Percentiles rank a stretch among this genome's conserved stretches.
Evolutionary conservation across 495 filamentous ascomycete genomes (phyloP).

Genomic region (Chaetomium cochliodes): DNA sequence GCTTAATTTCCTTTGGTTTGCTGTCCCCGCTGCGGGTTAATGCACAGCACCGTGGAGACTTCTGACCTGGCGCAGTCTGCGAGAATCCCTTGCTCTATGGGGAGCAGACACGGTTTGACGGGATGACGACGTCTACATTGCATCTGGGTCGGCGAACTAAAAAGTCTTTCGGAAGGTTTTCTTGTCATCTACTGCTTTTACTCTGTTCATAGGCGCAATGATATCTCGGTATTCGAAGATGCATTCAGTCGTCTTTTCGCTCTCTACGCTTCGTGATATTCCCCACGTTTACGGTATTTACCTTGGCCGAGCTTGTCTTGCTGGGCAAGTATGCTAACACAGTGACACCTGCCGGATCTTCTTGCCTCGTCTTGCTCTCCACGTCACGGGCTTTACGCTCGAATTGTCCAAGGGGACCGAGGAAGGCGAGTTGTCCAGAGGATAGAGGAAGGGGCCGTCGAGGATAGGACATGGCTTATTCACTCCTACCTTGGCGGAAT

Average conservation of each 20-base stretch:
- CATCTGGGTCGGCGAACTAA: conserved; percentile 41
- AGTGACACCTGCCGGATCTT: background rate
- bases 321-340: background rate
- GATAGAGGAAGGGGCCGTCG: background rate
- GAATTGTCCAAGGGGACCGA: background rate
- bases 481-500: background rate
- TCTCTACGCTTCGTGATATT: background rate
- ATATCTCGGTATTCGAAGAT: conserved; percentile 12
- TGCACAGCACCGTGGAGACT: conserved; percentile 29
- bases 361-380: background rate
- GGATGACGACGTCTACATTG: conserved; percentile 51
- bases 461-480: background rate
- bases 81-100: conserved; percentile 39
- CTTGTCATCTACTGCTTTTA: conserved; percentile 11
- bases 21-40: conserved; percentile 20
- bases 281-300: background rate
- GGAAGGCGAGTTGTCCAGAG: background rate
- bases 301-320: too few relatives aligned
- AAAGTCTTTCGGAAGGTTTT: conserved; percentile 25
- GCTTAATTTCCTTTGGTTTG: conserved; percentile 24
- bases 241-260: background rate
- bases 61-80: conserved; percentile 45
- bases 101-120: conserved; percentile 43
- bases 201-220: conserved; percentile 15
- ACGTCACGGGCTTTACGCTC: background rate